Evolutionary conservation across 345 rosid genomes (phyloP).

Genomic region (Mangifera indica): DNA sequence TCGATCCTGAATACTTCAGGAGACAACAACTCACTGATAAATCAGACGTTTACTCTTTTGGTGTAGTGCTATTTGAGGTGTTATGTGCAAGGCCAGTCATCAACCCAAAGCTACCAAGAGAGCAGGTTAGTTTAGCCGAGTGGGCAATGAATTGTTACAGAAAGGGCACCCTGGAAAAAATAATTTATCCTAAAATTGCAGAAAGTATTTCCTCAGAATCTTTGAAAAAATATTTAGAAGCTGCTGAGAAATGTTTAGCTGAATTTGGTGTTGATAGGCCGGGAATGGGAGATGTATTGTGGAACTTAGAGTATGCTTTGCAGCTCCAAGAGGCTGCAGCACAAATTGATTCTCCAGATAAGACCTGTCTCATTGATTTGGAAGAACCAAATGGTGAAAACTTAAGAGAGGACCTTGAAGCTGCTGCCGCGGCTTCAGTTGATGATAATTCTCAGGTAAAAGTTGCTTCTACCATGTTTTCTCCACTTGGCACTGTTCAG

Average conservation of each 20-base stretch:
- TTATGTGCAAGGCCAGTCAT: constrained; percentile 74
- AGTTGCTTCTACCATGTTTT: constrained; percentile 26
- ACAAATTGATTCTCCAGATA: constrained; percentile 38
- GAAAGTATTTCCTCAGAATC: constrained; percentile 52
- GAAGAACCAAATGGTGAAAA: constrained; percentile 10
- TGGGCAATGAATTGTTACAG: constrained; percentile 77
- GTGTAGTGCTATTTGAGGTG: constrained; percentile 80
- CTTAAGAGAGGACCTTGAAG: neutral
- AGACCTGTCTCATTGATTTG: constrained; percentile 24
- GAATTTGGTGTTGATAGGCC: constrained; percentile 86
- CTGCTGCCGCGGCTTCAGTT: neutral
- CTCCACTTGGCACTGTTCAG: constrained; percentile 27
- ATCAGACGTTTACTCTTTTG: constrained; percentile 87
- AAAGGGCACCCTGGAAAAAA: constrained; percentile 55
- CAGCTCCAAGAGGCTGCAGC: constrained; percentile 70
- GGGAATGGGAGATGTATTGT: constrained; percentile 78
- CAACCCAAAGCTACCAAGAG: constrained; percentile 59
- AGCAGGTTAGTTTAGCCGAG: constrained; percentile 75
- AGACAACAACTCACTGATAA: constrained; percentile 82
- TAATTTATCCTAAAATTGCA: constrained; percentile 57
- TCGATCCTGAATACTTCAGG: constrained; percentile 82
- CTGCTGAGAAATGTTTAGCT: constrained; percentile 83
- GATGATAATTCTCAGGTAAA: constrained; percentile 28
- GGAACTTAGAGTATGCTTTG: constrained; percentile 83
- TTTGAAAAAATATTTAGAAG: constrained; percentile 60